These are phyloP conservation scores for Penicillium herquei DNA, from an alignment of 495 filamentous ascomycete species.

Conservation along the genomic window DNA sequence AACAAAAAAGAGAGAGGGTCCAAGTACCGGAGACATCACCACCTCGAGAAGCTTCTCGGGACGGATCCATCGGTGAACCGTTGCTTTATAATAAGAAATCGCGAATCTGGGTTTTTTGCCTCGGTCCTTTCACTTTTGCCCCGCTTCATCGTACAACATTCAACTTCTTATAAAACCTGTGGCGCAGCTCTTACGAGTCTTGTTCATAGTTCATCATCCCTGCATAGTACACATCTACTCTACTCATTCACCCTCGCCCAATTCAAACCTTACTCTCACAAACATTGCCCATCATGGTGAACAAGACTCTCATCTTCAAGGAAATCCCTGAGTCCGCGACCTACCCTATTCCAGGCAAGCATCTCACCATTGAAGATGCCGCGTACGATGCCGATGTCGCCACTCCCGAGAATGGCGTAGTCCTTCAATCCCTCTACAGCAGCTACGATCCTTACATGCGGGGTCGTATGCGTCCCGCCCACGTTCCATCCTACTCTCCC, in stretches of 20 bases:
- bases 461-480: conserved; percentile 56
- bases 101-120: conserved; percentile 5
- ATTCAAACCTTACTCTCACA: conserved; percentile 2
- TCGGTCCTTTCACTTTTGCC: conserved; percentile 17
- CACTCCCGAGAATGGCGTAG: conserved; percentile 67
- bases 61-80: conserved; percentile 9
- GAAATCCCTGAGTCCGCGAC: conserved; percentile 55
- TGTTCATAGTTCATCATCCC: background rate
- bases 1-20: too few relatives aligned
- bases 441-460: conserved; percentile 91
- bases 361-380: conserved; percentile 67
- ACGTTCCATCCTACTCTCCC: conserved; percentile 61
- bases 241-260: background rate
- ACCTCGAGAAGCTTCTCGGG: conserved; percentile 36
- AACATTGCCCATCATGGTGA: conserved; percentile 37
- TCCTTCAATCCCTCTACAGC: conserved; percentile 69
- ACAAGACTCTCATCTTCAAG: conserved; percentile 83
- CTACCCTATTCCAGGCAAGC: conserved; percentile 67
- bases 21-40: conserved; percentile 4
- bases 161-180: conserved; percentile 12
- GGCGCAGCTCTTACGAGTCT: background rate
- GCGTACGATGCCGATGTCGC: conserved; percentile 63
- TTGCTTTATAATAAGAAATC: conserved; percentile 25
- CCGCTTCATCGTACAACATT: conserved; percentile 12
- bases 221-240: background rate